Conservation (phyloP, 495 filamentous ascomycete species). For the Niebla homalea region DNA sequence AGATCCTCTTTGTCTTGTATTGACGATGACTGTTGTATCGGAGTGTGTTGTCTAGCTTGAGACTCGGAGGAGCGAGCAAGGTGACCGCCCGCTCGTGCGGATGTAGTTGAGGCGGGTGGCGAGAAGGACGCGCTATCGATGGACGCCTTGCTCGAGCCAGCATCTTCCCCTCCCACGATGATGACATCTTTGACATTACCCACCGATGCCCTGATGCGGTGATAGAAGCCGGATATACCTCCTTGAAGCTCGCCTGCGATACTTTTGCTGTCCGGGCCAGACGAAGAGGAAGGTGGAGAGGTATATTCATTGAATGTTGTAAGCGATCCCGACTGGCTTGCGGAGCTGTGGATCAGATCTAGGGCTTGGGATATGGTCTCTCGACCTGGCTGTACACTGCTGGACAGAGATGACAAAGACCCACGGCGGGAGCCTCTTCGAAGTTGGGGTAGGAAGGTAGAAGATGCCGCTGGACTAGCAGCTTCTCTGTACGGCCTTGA, state of each 20-base stretch:
- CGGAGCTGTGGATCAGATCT: slow-evolving; percentile 71
- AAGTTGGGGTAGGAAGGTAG: slow-evolving; percentile 30
- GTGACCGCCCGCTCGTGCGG: neutral
- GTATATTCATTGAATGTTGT: slow-evolving; percentile 84
- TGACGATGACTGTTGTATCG: neutral
- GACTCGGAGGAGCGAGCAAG: slow-evolving; percentile 9
- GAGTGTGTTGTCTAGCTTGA: slow-evolving; percentile 8
- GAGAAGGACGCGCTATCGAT: slow-evolving; percentile 26
- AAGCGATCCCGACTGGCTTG: slow-evolving; percentile 63
- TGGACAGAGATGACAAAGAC: slow-evolving; percentile 51
- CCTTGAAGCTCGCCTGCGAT: slow-evolving; percentile 62
- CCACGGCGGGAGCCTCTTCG: slow-evolving; percentile 39
- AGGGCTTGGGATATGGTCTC: slow-evolving; percentile 60
- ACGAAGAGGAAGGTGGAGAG: slow-evolving; percentile 32
- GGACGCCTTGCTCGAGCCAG: slow-evolving; percentile 21
- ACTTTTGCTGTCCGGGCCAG: slow-evolving; percentile 49
- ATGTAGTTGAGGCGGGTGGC: slow-evolving; percentile 27
- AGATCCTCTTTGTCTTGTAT: neutral
- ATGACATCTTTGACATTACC: slow-evolving; percentile 51
- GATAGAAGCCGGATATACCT: slow-evolving; percentile 76
- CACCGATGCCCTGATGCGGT: slow-evolving; percentile 64
- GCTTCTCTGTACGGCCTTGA: slow-evolving; percentile 24
- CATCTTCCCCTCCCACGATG: slow-evolving; percentile 23
- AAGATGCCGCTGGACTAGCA: slow-evolving; percentile 31
- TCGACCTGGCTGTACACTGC: slow-evolving; percentile 45